Base-by-base conservation (phyloP, 2,329 filamentous ascomycete genomes). In the Thielaviopsis euricoi region DNA sequence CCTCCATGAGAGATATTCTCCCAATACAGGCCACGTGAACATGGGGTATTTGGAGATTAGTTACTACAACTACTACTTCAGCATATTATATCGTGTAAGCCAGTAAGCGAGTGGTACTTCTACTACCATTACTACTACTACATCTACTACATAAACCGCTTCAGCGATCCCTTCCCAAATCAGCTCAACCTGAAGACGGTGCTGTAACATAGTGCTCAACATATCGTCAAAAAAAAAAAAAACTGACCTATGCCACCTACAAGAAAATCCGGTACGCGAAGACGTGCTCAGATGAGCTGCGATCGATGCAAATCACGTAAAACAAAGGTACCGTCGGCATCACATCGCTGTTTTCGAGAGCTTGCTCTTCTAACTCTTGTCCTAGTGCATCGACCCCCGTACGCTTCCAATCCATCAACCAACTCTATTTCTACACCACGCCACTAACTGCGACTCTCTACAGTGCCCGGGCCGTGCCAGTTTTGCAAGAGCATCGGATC, bases 241-340 rank as follows among this genome's bases (percentile, higher is more conserved):
- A n/a, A n/a, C n/a, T n/a, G n/a, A n/a, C n/a, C 13, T 43, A 43
- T 43, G 37, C 10, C 10, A 3, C 15, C 33, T 12, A 4, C 37
- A 4, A 43, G 37, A 43, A 43, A 43, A 43, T 2, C 37, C 10
- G 10, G 57, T 5, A 56, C 52, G 6, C 65, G 65, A 51, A 62
- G 64, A 5, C 63, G 65, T 1, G 64, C 65, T 1, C 64, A 64
- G 15, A 66, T 66, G 65, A 66, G 64, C 61, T 66, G 65, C 57
- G 65, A 66, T 40, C 62, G 65, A 17, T 66, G 65, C 63, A 66
- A 66, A 56, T 64, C 60, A 48, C 60, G 65, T 12, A 66, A 66
- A 60, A 66, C 65, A 6, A 66, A 66, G 61, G 64, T 64, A 49
- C 52, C 60, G 5, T 10, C 29, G 3, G 2, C 9, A 33, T 33